phyloP scores from a whole-genome alignment of 352 stramenopile species.

The Pythium folliculosum region DNA sequence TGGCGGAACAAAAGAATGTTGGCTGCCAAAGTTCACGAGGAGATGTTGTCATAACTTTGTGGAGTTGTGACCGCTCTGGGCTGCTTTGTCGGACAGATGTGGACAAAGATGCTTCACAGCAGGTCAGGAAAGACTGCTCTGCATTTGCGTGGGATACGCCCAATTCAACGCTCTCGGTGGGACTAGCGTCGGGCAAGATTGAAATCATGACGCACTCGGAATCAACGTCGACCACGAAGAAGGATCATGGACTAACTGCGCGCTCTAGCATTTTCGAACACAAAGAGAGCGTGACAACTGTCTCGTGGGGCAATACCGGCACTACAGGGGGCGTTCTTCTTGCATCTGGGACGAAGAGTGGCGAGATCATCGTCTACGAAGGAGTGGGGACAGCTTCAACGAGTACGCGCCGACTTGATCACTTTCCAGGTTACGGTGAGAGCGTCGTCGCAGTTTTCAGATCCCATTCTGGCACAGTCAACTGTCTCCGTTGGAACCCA shows the following conservation, averaged over 20 bases:
- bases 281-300: slow-evolving; percentile 39
- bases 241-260: not conserved
- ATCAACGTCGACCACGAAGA: not conserved
- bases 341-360: slow-evolving; percentile 47
- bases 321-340: slow-evolving; percentile 14
- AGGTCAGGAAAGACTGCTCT: slow-evolving; percentile 16
- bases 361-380: slow-evolving; percentile 60
- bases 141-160: slow-evolving; percentile 27
- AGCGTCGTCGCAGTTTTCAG: slow-evolving; percentile 31
- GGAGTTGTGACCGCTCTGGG: slow-evolving; percentile 42
- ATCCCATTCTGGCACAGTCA: slow-evolving; percentile 48
- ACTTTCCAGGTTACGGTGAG: slow-evolving; percentile 16
- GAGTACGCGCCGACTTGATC: not conserved
- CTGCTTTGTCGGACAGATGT: slow-evolving; percentile 14
- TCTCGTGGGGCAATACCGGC: slow-evolving; percentile 41
- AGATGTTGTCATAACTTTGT: slow-evolving; percentile 38
- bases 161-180: slow-evolving; percentile 33
- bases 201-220: slow-evolving; percentile 30
- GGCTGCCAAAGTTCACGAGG: not conserved
- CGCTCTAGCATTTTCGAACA: slow-evolving; percentile 43
- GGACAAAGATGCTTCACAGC: slow-evolving; percentile 10
- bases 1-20: slow-evolving; percentile 34
- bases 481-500: slow-evolving; percentile 44
- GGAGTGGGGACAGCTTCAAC: not conserved
- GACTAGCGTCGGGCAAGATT: slow-evolving; percentile 46